A percentile compares a stretch with the other conserved stretches of the same genome.
phyloP scores from a whole-genome alignment of 495 filamentous ascomycete genomes.

The Rostrohypoxylon terebratum region DNA sequence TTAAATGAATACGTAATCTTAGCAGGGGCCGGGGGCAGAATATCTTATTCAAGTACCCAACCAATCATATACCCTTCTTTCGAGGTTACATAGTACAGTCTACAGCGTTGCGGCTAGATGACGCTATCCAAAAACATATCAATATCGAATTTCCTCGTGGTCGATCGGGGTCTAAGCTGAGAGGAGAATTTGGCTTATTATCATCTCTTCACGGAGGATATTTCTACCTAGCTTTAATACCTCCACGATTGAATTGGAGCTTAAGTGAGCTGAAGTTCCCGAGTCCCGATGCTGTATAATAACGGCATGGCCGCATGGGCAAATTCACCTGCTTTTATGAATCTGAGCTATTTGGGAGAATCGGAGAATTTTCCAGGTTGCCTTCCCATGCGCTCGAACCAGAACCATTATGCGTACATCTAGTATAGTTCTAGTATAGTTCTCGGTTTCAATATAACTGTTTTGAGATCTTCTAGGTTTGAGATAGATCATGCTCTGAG shows the following conservation, averaged over 20 bases:
- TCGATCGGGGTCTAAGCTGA: constrained; percentile 23
- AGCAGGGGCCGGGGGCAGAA: constrained; percentile 9
- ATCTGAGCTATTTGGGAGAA: constrained; percentile 4
- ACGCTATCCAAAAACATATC: constrained; percentile 28
- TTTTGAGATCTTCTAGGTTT: constrained; percentile 18
- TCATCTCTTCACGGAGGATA: constrained; percentile 5
- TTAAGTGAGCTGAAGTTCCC: neutral
- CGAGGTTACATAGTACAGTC: constrained; percentile 44
- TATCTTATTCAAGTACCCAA: constrained; percentile 7
- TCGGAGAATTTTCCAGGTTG: constrained; percentile 23
- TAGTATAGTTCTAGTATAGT: neutral
- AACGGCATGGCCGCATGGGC: too few relatives aligned
- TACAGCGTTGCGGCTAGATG: constrained; percentile 36
- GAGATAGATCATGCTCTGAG: constrained; percentile 32
- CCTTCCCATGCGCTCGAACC: constrained; percentile 11
- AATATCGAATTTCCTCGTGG: constrained; percentile 22
- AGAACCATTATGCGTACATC: constrained; percentile 30
- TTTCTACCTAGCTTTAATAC: neutral
- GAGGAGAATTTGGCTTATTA: constrained; percentile 25
- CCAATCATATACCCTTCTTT: constrained; percentile 29
- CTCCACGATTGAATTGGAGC: constrained; percentile 3
- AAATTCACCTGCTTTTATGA: neutral
- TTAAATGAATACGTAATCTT: constrained; percentile 24
- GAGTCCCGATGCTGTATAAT: neutral
- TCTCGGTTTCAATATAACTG: constrained; percentile 22